phyloP scores from a whole-genome alignment of 2,329 filamentous ascomycete genomes.

The Aspergillus thermomutatus region DNA sequence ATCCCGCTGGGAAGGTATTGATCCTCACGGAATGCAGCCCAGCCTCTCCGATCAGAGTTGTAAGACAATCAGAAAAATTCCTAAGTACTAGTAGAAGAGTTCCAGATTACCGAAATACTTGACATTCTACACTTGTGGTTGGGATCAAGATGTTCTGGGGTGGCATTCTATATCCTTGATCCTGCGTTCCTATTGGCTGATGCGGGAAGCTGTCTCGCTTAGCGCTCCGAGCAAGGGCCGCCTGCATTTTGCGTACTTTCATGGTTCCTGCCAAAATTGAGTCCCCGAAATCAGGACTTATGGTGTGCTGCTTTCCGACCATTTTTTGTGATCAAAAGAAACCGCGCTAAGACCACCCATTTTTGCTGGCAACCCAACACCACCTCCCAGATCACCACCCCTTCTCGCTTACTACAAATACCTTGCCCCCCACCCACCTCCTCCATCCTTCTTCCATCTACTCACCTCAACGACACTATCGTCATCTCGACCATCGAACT shows the following conservation, averaged over 20 bases:
- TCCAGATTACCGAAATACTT: conserved; percentile 13
- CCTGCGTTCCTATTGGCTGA: conserved; percentile 36
- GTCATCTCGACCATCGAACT: conserved; percentile 20
- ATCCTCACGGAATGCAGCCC: conserved; percentile 21
- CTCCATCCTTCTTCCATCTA: conserved; percentile 36
- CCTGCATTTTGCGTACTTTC: conserved; percentile 15
- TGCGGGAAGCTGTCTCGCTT: conserved; percentile 29
- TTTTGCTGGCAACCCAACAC: conserved; percentile 19
- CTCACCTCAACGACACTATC: conserved; percentile 16
- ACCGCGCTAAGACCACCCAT: conserved; percentile 25
- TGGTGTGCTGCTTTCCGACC: conserved; percentile 32
- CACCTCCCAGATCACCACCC: conserved; percentile 33
- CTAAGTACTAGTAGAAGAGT: conserved; percentile 9
- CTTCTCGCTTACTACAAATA: conserved; percentile 39
- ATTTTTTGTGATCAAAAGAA: conserved; percentile 29
- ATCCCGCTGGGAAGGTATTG: conserved; percentile 22
- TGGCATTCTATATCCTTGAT: conserved; percentile 34
- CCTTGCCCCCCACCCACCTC: conserved; percentile 37
- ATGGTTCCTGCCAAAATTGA: conserved; percentile 21
- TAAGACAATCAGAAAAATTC: conserved; percentile 15
- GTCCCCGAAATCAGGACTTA: conserved; percentile 29
- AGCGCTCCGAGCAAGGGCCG: conserved; percentile 22
- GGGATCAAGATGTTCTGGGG: conserved; percentile 33
- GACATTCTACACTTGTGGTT: conserved; percentile 21
- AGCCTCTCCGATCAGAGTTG: conserved; percentile 17